Evolutionary conservation across 345 rosid species (phyloP), one percentile per base, ranked within the genome.

Genomic region (Passiflora organensis): DNA sequence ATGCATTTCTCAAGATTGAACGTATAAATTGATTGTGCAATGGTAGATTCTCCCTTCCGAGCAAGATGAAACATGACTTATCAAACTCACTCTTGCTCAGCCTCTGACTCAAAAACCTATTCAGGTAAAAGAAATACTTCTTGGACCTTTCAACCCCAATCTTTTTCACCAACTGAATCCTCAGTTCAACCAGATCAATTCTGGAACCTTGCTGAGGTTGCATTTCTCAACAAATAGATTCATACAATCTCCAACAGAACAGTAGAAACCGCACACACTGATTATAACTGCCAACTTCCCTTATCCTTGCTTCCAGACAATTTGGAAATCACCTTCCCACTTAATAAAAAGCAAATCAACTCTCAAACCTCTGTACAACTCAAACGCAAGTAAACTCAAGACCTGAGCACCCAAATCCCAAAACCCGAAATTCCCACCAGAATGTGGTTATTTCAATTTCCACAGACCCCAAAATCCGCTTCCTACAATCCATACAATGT

Each of bases 11-110:
- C 83, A 89, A 70, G 48, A 94, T 82, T 3, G 95, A 75, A 12
- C 77, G 72, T 60, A 94, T 72, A 68, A 94, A 75, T 78, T 78
- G 87, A 75, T 94, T 94, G 72, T 94, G 99, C 57, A 94, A 76
- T 1, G 85, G 73, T 18, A 94, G 81, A 80, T 85, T 87, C 71
- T 94, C 99, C 66, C 85, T 83, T 53, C 99, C 99, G 51, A 94
- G 81, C 44, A 78, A 53, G 43, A 78, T 85, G 62, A 24, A 66
- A 64, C 99, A 89, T 42, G 80, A 86, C 77, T 79, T 84, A 58
- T 87, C 87, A 48, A 86, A 87, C 64, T 89, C 97, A 52, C 75
- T 82, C 82, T 94, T 94, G 61, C 77, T 82, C 56, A 86, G 76
- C 78, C 82, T 94, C 74, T 80, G 89, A 73, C 84, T 79, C 56